Conservation (phyloP, 441 rosid genomes). For the Syzygium syzygioides region DNA sequence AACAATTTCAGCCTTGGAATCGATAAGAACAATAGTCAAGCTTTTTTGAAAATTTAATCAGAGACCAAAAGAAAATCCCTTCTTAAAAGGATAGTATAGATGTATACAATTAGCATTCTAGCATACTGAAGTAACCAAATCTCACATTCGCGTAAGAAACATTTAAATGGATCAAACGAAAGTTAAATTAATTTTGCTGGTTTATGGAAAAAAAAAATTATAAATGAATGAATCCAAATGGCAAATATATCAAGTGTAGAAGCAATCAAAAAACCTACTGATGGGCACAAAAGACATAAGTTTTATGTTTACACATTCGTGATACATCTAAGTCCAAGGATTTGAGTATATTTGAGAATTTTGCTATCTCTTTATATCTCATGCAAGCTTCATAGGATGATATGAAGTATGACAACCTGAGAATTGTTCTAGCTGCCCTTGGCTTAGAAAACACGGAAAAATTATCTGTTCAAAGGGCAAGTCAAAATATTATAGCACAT, state of each 20-base stretch:
- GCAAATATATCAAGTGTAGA: not conserved
- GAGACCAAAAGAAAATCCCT: not conserved
- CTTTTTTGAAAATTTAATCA: not conserved
- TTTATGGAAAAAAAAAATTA: not conserved
- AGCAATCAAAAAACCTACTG: not conserved
- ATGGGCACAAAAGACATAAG: not conserved
- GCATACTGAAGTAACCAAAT: not conserved
- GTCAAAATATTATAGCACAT: slow-evolving; percentile 3
- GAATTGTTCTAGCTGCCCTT: not conserved
- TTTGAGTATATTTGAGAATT: not conserved
- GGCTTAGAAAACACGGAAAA: not conserved
- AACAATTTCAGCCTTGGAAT: not conserved
- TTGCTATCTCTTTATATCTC: not conserved
- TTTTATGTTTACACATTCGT: not conserved
- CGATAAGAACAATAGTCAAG: not conserved
- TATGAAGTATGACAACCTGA: not conserved
- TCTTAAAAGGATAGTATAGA: not conserved
- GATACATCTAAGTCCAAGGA: not conserved
- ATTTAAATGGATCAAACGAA: not conserved
- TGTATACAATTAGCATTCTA: not conserved
- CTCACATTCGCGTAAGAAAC: not conserved
- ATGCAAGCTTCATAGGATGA: not conserved
- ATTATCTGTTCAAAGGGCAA: not conserved
- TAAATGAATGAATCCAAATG: not conserved
- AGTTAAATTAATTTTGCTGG: not conserved